Percentiles rank a stretch among this genome's conserved stretches.
These are phyloP conservation scores for Capillidium rhysosporum DNA, from an alignment of 371 early-diverging fungal genomes.

Conservation along the genomic window DNA sequence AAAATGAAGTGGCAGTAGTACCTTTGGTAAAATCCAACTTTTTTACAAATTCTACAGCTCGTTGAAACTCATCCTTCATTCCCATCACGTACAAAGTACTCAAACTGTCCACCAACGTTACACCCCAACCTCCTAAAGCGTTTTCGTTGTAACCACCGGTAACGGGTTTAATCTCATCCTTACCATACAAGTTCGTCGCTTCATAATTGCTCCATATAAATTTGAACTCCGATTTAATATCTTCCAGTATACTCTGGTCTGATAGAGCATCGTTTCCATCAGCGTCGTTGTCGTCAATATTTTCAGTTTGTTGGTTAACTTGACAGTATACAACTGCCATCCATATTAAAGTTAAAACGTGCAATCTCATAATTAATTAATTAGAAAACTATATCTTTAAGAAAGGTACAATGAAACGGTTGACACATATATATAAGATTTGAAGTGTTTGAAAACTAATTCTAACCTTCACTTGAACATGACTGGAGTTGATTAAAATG, in stretches of 20 bases:
- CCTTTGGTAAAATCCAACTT: conserved; percentile 23
- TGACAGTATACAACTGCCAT: no score
- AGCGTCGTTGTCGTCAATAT: no score
- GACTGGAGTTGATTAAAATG: no score
- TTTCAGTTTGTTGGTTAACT: no score
- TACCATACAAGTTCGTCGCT: conserved; percentile 23
- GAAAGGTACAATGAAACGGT: no score
- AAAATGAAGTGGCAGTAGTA: conserved; percentile 18
- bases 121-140: conserved; percentile 27
- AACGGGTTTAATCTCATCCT: conserved; percentile 26
- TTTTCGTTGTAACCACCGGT: conserved; percentile 23
- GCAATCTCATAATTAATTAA: no score
- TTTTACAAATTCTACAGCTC: conserved; percentile 29
- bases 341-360: no score
- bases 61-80: conserved; percentile 37
- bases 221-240: neutral
- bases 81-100: conserved; percentile 67
- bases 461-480: no score
- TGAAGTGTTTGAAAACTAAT: no score
- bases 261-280: no score
- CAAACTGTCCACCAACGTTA: conserved; percentile 60
- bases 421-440: no score
- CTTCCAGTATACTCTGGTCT: neutral
- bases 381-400: no score
- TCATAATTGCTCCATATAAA: conserved; percentile 52